phyloP scores from a whole-genome alignment of 2,329 filamentous ascomycete genomes.

The Pseudonectria foliicola region DNA sequence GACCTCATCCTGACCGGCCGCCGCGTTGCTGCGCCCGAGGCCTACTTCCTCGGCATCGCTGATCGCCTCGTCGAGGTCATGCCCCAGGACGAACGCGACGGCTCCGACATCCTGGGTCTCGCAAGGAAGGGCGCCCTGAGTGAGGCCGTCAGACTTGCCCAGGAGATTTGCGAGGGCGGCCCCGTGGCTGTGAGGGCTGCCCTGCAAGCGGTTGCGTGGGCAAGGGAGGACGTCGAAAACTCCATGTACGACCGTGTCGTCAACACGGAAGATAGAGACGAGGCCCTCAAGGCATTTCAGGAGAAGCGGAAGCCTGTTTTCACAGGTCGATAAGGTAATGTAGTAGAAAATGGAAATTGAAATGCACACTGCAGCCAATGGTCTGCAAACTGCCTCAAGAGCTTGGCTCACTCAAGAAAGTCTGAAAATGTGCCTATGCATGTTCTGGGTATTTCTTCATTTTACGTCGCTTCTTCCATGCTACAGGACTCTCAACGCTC shows the following conservation, averaged over 20 bases:
- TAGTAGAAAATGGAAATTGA: neutral
- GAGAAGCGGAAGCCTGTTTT: slow-evolving; percentile 56
- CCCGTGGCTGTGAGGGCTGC: slow-evolving; percentile 77
- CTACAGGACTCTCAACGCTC: too few relatives aligned
- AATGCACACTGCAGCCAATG: too few relatives aligned
- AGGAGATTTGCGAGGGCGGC: slow-evolving; percentile 82
- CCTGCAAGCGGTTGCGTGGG: slow-evolving; percentile 66
- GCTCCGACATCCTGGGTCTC: slow-evolving; percentile 39
- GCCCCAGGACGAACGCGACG: slow-evolving; percentile 43
- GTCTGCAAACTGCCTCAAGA: too few relatives aligned
- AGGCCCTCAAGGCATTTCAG: slow-evolving; percentile 78
- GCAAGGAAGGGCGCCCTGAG: slow-evolving; percentile 63
- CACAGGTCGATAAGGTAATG: slow-evolving; percentile 38
- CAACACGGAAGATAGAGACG: slow-evolving; percentile 75
- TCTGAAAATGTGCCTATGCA: too few relatives aligned
- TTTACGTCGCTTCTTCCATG: too few relatives aligned
- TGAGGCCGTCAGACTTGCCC: slow-evolving; percentile 70
- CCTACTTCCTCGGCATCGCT: slow-evolving; percentile 84
- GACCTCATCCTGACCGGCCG: slow-evolving; percentile 88
- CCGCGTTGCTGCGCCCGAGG: slow-evolving; percentile 74
- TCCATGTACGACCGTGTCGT: slow-evolving; percentile 79
- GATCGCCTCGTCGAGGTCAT: slow-evolving; percentile 82
- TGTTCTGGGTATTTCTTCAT: too few relatives aligned
- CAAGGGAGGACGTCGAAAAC: slow-evolving; percentile 75
- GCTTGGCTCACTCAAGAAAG: too few relatives aligned